These are phyloP conservation scores for Coemansia sp. DNA, from an alignment of 192 early-diverging fungal species.

Conservation along the genomic window DNA sequence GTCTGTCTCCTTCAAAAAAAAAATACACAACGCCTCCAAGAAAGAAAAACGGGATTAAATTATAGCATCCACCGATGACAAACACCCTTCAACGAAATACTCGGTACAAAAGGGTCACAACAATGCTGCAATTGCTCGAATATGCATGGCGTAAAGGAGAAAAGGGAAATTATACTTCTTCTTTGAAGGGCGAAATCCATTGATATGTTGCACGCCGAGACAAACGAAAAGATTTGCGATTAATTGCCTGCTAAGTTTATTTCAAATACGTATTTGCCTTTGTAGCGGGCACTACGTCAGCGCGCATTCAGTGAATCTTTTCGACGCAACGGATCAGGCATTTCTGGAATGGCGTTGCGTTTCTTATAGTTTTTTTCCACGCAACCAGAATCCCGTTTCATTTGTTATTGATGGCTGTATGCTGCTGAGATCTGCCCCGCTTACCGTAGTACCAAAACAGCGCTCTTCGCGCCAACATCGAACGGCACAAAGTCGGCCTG, in stretches of 20 bases:
- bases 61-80: background rate
- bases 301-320: background rate
- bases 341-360: background rate
- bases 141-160: slow-evolving; percentile 1
- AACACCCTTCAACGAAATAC: background rate
- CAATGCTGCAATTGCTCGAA: background rate
- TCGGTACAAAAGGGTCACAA: background rate
- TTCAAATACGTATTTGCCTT: background rate
- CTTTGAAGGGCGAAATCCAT: background rate
- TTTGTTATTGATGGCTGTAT: no score
- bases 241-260: background rate
- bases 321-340: background rate
- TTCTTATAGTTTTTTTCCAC: background rate
- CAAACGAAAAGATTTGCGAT: background rate
- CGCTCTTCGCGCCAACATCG: no score
- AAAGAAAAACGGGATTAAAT: background rate
- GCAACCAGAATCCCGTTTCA: background rate
- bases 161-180: background rate
- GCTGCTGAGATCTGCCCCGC: no score
- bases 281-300: background rate
- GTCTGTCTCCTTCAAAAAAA: background rate
- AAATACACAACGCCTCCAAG: background rate
- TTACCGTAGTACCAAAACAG: no score
- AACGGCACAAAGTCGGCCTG: no score
- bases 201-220: background rate